Percentiles rank a stretch among this genome's conserved stretches.
phyloP scores from a whole-genome alignment of 2,329 filamentous ascomycete genomes.

The Fusarium sp. region DNA sequence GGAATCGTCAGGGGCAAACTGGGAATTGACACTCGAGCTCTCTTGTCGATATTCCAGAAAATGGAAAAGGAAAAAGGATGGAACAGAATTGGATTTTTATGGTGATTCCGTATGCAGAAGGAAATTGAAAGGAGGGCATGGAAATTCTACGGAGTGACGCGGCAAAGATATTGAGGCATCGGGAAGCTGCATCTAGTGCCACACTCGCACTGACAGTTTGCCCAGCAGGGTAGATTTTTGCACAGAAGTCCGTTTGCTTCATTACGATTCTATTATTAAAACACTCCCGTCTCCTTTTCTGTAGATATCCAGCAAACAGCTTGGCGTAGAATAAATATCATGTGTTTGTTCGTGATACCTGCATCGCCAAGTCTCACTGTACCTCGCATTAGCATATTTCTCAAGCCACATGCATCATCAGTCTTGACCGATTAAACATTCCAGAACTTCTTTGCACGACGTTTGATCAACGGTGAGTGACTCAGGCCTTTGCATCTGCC shows the following conservation, averaged over 20 bases:
- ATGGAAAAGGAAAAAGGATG: background rate
- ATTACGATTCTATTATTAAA: background rate
- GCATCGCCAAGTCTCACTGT: background rate
- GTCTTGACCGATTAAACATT: background rate
- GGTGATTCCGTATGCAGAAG: background rate
- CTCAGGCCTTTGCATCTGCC: background rate
- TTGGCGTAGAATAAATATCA: background rate
- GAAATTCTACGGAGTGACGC: background rate
- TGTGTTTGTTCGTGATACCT: background rate
- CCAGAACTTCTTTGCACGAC: background rate
- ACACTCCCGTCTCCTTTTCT: background rate
- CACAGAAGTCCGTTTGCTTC: background rate
- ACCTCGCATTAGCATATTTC: background rate
- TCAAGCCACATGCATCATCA: constrained; percentile 1
- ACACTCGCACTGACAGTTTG: background rate
- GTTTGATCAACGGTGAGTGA: background rate
- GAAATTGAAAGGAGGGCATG: background rate
- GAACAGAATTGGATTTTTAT: background rate
- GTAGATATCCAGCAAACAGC: background rate
- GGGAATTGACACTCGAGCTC: background rate
- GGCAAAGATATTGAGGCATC: background rate
- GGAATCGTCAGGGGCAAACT: background rate
- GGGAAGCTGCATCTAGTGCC: background rate
- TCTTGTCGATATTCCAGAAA: background rate
- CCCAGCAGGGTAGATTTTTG: background rate